Evolutionary conservation across 331 rosid species (phyloP), one percentile per base, ranked within the genome.

Genomic region (Acacia concinna): DNA sequence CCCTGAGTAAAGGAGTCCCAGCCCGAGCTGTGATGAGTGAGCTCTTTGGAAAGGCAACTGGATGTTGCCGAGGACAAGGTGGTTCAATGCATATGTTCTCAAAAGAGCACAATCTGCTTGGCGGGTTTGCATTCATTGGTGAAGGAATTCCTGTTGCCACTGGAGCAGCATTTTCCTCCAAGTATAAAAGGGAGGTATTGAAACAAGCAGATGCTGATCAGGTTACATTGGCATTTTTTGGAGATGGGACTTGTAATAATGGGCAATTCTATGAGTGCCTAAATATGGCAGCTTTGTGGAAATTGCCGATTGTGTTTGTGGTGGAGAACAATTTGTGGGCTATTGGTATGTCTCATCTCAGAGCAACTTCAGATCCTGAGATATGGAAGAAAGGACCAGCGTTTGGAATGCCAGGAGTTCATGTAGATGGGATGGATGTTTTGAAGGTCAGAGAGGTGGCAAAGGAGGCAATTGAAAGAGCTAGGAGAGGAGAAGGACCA

Each of bases 71-170:
- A 1, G 99, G 99, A 75, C 99, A 96, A 80, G 99, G 99, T 5
- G 99, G 99, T 85, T 96, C 99, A 0, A 96, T 96, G 99, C 99
- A 96, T 79, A 96, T 96, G 99, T 96, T 96, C 91, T 96, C 99
- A 0, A 96, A 89, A 80, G 98, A 89, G 83, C 86, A 91, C 86
- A 93, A 93, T 66, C 4, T 96, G 86, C 83, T 96, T 4, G 99
- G 99, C 13, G 99, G 99, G 30, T 96, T 96, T 63, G 99, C 99
- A 4, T 96, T 96, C 88, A 96, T 96, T 21, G 99, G 99, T 47
- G 99, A 96, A 88, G 99, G 99, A 56, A 93, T 96, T 76, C 99
- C 99, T 2, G 89, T 96, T 71, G 99, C 99, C n/a, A 91, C 98
- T 0, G 99, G 99, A 59, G 97, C 99, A 18, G 98, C 99, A 15